Conservation (phyloP, 1,139 yeast genomes). For the Yueomyces sp. region DNA sequence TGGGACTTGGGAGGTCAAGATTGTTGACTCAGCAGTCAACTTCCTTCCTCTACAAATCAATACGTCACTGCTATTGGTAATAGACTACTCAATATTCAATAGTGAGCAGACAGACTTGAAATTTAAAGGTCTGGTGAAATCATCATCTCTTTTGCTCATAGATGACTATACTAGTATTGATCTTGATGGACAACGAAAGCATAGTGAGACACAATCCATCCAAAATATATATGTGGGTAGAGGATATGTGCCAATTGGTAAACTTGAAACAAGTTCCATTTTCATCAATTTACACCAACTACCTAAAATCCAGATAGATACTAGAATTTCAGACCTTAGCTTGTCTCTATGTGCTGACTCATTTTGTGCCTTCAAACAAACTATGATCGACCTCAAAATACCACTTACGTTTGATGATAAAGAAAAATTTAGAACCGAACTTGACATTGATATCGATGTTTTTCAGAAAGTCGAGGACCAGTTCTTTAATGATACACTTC, state of each 20-base stretch:
- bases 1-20: too few species aligned
- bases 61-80: conserved; percentile 27
- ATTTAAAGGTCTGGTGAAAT: conserved; percentile 35
- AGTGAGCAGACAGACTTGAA: conserved; percentile 6
- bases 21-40: too few species aligned
- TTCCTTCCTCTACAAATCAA: conserved; percentile 4
- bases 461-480: conserved; percentile 36
- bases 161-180: conserved; percentile 32
- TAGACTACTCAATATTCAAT: not conserved
- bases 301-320: conserved; percentile 29
- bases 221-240: conserved; percentile 8
- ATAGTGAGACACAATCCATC: conserved; percentile 9
- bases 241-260: conserved; percentile 19
- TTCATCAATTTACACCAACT: conserved; percentile 1
- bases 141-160: conserved; percentile 36
- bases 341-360: conserved; percentile 79
- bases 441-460: conserved; percentile 31
- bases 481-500: conserved; percentile 9
- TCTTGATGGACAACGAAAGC: conserved; percentile 22
- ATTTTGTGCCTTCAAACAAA: conserved; percentile 52
- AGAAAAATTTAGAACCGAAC: conserved; percentile 37
- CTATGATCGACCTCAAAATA: conserved; percentile 58
- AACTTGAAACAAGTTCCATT: conserved; percentile 6
- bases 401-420: conserved; percentile 48
- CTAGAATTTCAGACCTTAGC: conserved; percentile 37